Base-by-base conservation (phyloP, 2,329 filamentous ascomycete species). In the Allantophomopsis lycopodina region DNA sequence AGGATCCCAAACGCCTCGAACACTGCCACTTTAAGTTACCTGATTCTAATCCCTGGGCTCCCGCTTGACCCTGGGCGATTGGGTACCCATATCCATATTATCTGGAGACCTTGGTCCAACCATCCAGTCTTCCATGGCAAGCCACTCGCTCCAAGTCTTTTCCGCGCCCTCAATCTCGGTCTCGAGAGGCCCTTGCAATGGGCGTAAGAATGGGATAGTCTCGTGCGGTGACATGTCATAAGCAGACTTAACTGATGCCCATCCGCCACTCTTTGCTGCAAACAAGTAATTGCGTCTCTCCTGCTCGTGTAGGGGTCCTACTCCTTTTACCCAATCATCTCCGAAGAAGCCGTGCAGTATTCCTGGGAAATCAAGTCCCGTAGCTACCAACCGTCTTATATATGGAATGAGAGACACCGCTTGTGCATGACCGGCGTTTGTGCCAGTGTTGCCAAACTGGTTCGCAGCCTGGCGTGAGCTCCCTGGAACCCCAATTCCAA, bases 71-170 rank as follows among this genome's bases (percentile, higher is more conserved):
- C 35, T 32, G 17, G 41, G 41, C 12, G 28, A 31, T 13, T 18
- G 31, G 15, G 35, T 23, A 13, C 21, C 32, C 30, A 18, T 37
- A 16, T 34, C 40, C 35, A 51, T 36, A 46, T 43, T 52, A 20
- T 68, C 66, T 6, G 81, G 83, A 23, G 80, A 79, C 44, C 84
- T 66, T 1, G 84, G 83, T 2, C 88, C 88, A n/a, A 95, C 66
- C 87, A 94, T 94, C 89, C 89, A 96, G 59, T 95, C 89, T 59
- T 94, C 86, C 85, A 95, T 93, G 11, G 85, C 85, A 23, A 95
- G 64, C 89, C 89, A 96, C 52, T 89, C 80, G 55, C 86, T 93
- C 91, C 91, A 98, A 43, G 71, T 78, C 45, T 73, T 71, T 62
- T 96, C 89, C 0, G 88, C 88, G 12, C 66, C 73, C 45, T 83